These are phyloP conservation scores for Beta vulgaris DNA, from an alignment of 148 eudicot species.

Conservation along the genomic window DNA sequence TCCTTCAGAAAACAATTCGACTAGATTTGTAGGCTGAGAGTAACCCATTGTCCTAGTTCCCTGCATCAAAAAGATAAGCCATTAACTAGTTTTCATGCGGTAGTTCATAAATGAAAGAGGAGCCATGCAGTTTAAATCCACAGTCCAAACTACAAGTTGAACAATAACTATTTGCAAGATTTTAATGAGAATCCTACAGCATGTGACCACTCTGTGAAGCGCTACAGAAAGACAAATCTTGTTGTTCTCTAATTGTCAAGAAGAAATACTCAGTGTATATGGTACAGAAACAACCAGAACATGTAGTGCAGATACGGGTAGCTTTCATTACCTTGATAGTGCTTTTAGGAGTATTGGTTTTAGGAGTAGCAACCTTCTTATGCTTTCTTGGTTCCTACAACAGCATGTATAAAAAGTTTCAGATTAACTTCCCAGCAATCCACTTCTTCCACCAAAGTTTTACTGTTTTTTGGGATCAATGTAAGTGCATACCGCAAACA, in stretches of 20 bases:
- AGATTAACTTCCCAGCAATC: neutral
- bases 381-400: constrained; percentile 73
- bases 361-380: constrained; percentile 63
- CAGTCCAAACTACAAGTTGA: neutral
- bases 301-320: neutral
- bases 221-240: no score
- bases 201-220: neutral
- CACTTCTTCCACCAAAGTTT: neutral
- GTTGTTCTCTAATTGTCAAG: neutral
- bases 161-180: neutral
- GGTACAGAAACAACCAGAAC: neutral
- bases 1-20: constrained; percentile 94
- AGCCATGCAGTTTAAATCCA: neutral
- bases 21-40: constrained; percentile 67
- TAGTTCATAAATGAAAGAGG: neutral
- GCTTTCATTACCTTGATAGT: constrained; percentile 46
- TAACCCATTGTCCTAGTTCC: constrained; percentile 38
- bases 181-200: neutral
- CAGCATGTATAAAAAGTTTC: constrained; percentile 12
- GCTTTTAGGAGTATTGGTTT: constrained; percentile 52
- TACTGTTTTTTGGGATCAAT: constrained; percentile 5
- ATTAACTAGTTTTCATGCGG: neutral
- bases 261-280: neutral
- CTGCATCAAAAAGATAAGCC: constrained; percentile 37
- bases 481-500: constrained; percentile 65